Percentiles rank a stretch among this genome's conserved stretches.
These are phyloP conservation scores for Aspergillus sclerotiicarbonarius DNA, from an alignment of 495 filamentous ascomycete genomes.

Conservation along the genomic window DNA sequence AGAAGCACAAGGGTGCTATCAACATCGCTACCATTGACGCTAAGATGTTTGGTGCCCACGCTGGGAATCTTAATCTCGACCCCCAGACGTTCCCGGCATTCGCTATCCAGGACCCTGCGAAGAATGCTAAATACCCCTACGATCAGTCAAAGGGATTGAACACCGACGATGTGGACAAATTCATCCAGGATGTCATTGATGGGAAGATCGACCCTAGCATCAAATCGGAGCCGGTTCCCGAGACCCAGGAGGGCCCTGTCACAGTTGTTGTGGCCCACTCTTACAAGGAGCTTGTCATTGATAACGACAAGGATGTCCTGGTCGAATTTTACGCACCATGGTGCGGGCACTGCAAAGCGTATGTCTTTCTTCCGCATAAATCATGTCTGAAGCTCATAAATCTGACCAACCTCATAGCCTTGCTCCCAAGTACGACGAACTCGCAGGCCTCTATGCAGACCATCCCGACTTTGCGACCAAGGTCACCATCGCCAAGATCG, in stretches of 20 bases:
- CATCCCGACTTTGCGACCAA: constrained; percentile 69
- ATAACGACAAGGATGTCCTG: constrained; percentile 95
- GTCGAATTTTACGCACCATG: constrained; percentile 98
- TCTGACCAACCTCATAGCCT: constrained; percentile 41
- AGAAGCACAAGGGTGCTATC: constrained; percentile 71
- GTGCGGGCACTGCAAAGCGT: constrained; percentile 99
- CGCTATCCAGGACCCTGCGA: constrained; percentile 92
- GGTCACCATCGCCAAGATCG: constrained; percentile 95
- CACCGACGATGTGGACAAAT: constrained; percentile 69
- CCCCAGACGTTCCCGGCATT: constrained; percentile 93
- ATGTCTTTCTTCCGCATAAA: constrained; percentile 21
- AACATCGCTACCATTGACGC: constrained; percentile 99
- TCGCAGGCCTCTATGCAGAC: constrained; percentile 75
- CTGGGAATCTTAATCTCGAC: constrained; percentile 95
- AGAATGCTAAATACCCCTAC: constrained; percentile 97
- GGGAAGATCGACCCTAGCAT: constrained; percentile 93
- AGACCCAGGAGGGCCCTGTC: constrained; percentile 89
- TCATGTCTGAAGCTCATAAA: neutral
- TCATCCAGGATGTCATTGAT: constrained; percentile 82
- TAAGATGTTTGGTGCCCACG: constrained; percentile 91
- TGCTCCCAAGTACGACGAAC: constrained; percentile 75
- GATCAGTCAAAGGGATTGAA: constrained; percentile 82
- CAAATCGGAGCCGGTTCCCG: constrained; percentile 97
- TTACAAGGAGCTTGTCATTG: constrained; percentile 88
- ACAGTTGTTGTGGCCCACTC: constrained; percentile 88